These are phyloP conservation scores for Colletotrichum musicola DNA, from an alignment of 2,329 filamentous ascomycete genomes.

Conservation along the genomic window DNA sequence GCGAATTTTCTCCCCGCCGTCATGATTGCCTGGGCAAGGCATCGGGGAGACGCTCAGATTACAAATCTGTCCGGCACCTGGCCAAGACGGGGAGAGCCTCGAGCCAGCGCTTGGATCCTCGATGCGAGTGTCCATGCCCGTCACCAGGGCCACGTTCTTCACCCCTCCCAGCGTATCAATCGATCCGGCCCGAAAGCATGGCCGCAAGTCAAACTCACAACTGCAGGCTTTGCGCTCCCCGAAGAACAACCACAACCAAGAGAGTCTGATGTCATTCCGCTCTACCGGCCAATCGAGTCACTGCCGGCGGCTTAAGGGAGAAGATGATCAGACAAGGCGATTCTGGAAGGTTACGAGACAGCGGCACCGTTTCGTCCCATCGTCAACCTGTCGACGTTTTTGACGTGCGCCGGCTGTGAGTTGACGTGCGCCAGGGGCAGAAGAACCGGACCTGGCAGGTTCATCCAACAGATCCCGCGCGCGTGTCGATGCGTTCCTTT, in stretches of 20 bases:
- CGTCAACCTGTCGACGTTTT: not conserved
- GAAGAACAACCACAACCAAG: not conserved
- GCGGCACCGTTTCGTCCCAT: conserved; percentile 2
- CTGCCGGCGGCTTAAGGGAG: not conserved
- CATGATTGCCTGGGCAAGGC: no score
- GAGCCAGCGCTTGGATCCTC: conserved; percentile 1
- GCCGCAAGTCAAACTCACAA: conserved; percentile 6
- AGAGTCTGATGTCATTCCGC: not conserved
- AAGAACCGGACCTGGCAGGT: not conserved
- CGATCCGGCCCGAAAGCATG: conserved; percentile 6
- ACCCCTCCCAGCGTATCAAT: not conserved
- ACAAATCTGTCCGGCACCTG: no score
- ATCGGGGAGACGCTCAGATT: no score
- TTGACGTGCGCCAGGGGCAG: not conserved
- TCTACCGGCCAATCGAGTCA: not conserved
- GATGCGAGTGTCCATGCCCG: not conserved
- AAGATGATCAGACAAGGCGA: not conserved
- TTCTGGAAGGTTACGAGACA: conserved; percentile 2
- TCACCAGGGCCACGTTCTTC: not conserved
- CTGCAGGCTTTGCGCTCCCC: not conserved
- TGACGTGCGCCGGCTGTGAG: conserved; percentile 6
- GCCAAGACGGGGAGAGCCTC: not conserved
- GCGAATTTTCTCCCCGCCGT: no score
- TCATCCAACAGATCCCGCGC: not conserved
- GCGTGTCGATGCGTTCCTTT: not conserved